A percentile compares a stretch with the other conserved stretches of the same genome.
These are phyloP conservation scores for Apiotrichum siamense DNA, from an alignment of 1,284 basidiomycete genomes.

Conservation along the genomic window DNA sequence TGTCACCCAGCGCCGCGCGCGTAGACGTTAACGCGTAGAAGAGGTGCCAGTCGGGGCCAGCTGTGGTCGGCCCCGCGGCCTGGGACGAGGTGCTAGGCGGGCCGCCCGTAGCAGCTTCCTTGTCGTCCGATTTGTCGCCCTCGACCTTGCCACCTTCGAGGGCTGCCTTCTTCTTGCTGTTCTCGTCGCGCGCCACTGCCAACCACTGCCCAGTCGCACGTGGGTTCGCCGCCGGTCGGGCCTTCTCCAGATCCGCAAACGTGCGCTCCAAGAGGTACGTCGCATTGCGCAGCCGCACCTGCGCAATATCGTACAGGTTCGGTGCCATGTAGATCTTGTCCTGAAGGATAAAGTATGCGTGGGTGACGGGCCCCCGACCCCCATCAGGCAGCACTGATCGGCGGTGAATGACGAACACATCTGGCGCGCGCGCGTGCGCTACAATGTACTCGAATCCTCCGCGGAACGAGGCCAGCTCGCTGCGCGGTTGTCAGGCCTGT, in stretches of 20 bases:
- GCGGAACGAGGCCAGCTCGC: conserved; percentile 31
- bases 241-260: conserved; percentile 27
- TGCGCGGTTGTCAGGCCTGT: conserved; percentile 8
- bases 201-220: conserved; percentile 34
- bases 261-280: conserved; percentile 31
- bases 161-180: not conserved
- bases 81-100: too few species aligned
- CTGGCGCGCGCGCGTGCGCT: conserved; percentile 35
- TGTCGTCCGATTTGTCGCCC: not conserved
- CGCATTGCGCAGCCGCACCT: conserved; percentile 27
- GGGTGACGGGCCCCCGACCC: conserved; percentile 24
- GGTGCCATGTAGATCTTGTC: conserved; percentile 41
- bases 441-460: conserved; percentile 43
- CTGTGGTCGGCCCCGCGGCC: not conserved
- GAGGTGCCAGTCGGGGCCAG: conserved; percentile 32
- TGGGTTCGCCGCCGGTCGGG: conserved; percentile 38
- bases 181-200: conserved; percentile 15
- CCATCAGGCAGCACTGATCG: conserved; percentile 29
- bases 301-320: conserved; percentile 31
- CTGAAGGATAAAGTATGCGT: conserved; percentile 38
- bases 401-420: conserved; percentile 39
- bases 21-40: conserved; percentile 35
- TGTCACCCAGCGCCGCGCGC: conserved; percentile 18
- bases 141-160: not conserved
- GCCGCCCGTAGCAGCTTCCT: not conserved